Evolutionary conservation across 1,284 basidiomycete genomes (phyloP).

Genomic region (Apiotrichum gracile): DNA sequence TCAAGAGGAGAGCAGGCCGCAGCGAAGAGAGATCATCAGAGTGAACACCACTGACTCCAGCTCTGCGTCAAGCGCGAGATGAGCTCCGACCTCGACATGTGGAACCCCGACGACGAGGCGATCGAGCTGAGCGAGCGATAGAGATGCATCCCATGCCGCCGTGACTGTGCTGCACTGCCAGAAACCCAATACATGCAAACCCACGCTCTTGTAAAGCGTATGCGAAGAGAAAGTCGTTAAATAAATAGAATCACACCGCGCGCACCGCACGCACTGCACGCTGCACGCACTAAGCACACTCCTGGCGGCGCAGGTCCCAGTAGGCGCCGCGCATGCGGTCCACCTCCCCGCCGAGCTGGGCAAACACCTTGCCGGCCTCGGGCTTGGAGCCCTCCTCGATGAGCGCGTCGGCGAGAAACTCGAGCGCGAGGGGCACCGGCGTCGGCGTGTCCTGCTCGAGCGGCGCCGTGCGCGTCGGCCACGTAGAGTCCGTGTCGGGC

Average conservation of each 20-base stretch:
- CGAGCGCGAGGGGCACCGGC: constrained; percentile 69
- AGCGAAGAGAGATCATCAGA: background rate
- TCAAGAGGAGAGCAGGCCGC: no score
- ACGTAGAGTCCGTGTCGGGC: constrained; percentile 23
- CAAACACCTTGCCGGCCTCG: constrained; percentile 59
- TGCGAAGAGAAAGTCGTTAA: background rate
- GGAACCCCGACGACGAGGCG: constrained; percentile 25
- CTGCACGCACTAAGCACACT: constrained; percentile 17
- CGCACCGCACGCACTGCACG: no score
- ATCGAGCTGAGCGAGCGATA: constrained; percentile 29
- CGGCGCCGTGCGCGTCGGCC: constrained; percentile 42
- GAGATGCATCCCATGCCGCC: no score
- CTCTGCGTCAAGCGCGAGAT: constrained; percentile 89
- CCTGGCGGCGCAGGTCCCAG: constrained; percentile 33
- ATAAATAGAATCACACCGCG: background rate
- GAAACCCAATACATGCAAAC: background rate
- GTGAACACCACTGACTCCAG: constrained; percentile 13
- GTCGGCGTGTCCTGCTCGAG: constrained; percentile 61
- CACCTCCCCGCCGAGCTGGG: constrained; percentile 60
- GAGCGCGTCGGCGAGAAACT: constrained; percentile 76
- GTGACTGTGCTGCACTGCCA: background rate
- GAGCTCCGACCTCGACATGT: constrained; percentile 66
- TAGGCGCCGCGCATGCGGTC: constrained; percentile 61
- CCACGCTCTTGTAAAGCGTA: background rate
- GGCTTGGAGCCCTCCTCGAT: constrained; percentile 55